Percentiles rank a stretch among this genome's conserved stretches.
These are phyloP conservation scores for Colletotrichum eleusines DNA, from an alignment of 2,329 filamentous ascomycete genomes.

Conservation along the genomic window DNA sequence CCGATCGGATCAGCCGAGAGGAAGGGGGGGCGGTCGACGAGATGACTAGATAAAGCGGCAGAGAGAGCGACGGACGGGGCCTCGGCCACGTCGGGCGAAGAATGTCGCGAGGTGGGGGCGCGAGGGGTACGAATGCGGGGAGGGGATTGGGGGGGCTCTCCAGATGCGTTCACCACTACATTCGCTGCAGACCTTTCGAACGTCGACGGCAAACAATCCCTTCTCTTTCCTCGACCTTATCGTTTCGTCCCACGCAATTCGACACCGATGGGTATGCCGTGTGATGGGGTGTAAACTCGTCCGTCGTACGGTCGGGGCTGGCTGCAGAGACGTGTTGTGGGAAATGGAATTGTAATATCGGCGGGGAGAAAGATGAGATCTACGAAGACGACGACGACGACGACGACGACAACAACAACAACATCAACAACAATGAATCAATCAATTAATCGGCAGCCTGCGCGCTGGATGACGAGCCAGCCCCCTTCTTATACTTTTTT, in stretches of 20 bases:
- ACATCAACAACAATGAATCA: neutral
- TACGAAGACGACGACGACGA: too few relatives aligned
- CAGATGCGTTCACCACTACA: neutral
- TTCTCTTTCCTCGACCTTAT: neutral
- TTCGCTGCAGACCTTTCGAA: neutral
- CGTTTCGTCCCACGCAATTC: neutral
- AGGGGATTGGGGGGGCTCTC: constrained; percentile 15
- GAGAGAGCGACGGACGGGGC: constrained; percentile 6
- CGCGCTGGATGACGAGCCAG: neutral
- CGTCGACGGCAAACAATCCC: neutral
- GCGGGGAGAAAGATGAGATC: neutral
- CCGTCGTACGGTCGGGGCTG: neutral
- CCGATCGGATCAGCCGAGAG: constrained; percentile 30
- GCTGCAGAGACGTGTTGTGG: constrained; percentile 2
- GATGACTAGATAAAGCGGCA: constrained; percentile 10
- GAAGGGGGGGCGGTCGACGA: neutral
- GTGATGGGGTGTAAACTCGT: neutral
- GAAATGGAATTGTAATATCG: neutral
- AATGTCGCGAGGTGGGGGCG: constrained; percentile 40
- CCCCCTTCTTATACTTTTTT: constrained; percentile 11
- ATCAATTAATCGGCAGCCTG: neutral
- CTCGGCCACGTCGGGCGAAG: constrained; percentile 37
- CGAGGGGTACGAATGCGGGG: constrained; percentile 38
- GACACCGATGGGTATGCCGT: neutral
- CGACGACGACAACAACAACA: too few relatives aligned